Percentiles rank a stretch among this genome's conserved stretches.
Evolutionary conservation across 2,329 filamentous ascomycete species (phyloP).

Genomic region (Colletotrichum brevisporum): DNA sequence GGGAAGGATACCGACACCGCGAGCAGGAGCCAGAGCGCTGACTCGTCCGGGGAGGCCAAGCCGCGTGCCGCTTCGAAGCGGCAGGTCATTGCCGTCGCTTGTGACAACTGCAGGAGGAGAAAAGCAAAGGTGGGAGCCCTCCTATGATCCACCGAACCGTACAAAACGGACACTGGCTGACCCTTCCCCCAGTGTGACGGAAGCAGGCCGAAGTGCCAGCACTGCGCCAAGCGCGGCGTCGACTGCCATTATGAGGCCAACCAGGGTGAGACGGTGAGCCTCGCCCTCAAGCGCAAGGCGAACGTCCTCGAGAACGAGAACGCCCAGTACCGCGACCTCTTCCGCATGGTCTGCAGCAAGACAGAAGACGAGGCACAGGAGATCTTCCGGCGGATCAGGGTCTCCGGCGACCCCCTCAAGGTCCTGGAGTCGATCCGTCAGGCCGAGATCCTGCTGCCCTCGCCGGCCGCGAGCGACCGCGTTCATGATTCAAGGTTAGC

Average conservation of each 20-base stretch:
- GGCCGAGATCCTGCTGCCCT: constrained; percentile 43
- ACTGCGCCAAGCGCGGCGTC: constrained; percentile 32
- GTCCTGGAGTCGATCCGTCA: constrained; percentile 41
- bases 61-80: constrained; percentile 26
- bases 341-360: constrained; percentile 39
- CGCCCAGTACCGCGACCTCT: constrained; percentile 40
- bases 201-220: constrained; percentile 37
- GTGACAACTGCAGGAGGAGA: constrained; percentile 35
- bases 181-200: constrained; percentile 28
- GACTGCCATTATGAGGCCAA: constrained; percentile 39
- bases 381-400: constrained; percentile 42
- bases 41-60: constrained; percentile 29
- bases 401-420: constrained; percentile 33
- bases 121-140: constrained; percentile 35
- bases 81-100: constrained; percentile 38
- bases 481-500: constrained; percentile 23
- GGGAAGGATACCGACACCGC: neutral
- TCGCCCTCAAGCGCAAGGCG: constrained; percentile 43
- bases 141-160: neutral
- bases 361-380: constrained; percentile 43
- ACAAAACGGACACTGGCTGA: neutral
- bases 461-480: constrained; percentile 24
- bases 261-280: constrained; percentile 38
- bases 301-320: constrained; percentile 40
- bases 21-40: constrained; percentile 26